A percentile compares a stretch with the other conserved stretches of the same genome.
These are phyloP conservation scores for Candida qinlingensis DNA, from an alignment of 805 yeast genomes.

Conservation along the genomic window DNA sequence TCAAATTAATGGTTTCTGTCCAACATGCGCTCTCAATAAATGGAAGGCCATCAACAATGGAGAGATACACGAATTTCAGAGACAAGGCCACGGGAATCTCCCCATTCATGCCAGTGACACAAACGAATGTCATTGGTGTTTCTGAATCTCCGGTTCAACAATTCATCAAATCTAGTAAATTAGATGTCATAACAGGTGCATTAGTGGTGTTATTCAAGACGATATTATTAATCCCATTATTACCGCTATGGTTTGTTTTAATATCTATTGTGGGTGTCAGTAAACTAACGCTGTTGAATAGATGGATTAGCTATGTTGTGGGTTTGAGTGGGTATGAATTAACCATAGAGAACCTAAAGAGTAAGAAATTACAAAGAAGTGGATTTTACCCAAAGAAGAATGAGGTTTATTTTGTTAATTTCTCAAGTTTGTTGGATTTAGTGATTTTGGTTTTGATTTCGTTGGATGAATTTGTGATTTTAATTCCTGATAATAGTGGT, in stretches of 20 bases:
- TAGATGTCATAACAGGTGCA: slow-evolving; percentile 14
- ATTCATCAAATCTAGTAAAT: slow-evolving; percentile 2
- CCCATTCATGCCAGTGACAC: slow-evolving; percentile 66
- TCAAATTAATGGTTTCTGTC: too few relatives aligned
- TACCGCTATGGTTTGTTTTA: slow-evolving; percentile 21
- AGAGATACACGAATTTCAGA: slow-evolving; percentile 77
- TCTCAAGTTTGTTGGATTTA: slow-evolving; percentile 42
- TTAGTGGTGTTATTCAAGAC: slow-evolving; percentile 20
- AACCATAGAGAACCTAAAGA: slow-evolving; percentile 19
- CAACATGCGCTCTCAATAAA: too few relatives aligned
- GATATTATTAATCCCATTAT: slow-evolving; percentile 18
- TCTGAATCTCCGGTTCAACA: slow-evolving; percentile 4
- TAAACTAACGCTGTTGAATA: background rate
- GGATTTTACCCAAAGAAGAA: slow-evolving; percentile 31
- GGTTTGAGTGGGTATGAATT: slow-evolving; percentile 16
- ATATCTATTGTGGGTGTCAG: background rate
- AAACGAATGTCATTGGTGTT: slow-evolving; percentile 19
- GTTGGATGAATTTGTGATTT: slow-evolving; percentile 23
- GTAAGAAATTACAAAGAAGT: slow-evolving; percentile 7
- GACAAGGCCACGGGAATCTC: slow-evolving; percentile 93
- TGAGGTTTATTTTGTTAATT: slow-evolving; percentile 43
- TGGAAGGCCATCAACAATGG: slow-evolving; percentile 44
- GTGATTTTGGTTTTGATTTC: slow-evolving; percentile 30
- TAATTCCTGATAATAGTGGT: slow-evolving; percentile 33
- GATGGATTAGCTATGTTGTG: slow-evolving; percentile 15